phyloP scores from a whole-genome alignment of 495 filamentous ascomycete genomes.

The Rostrohypoxylon terebratum region DNA sequence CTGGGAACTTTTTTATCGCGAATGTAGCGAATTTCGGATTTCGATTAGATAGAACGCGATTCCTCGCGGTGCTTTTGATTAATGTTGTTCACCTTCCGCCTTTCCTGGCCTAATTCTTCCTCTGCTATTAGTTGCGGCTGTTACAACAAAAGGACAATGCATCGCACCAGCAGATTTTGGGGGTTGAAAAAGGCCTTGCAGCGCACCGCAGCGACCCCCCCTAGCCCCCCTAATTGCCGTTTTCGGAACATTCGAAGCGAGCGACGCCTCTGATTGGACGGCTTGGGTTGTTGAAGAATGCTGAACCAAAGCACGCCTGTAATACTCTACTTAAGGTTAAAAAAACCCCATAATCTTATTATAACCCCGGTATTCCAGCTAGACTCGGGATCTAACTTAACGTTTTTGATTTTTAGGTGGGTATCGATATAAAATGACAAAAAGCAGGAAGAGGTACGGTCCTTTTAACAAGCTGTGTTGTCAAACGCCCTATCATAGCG shows the following conservation, averaged over 20 bases:
- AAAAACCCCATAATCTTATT: conserved; percentile 11
- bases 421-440: conserved; percentile 23
- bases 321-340: background rate
- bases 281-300: background rate
- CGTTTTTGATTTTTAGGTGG: background rate
- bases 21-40: background rate
- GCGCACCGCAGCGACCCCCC: background rate
- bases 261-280: conserved; percentile 25
- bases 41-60: background rate
- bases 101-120: background rate
- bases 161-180: conserved; percentile 5
- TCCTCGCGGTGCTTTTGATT: conserved; percentile 1
- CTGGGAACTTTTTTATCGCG: background rate
- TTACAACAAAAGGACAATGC: conserved; percentile 41
- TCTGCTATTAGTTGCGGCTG: conserved; percentile 27
- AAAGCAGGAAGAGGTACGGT: conserved; percentile 28
- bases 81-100: background rate
- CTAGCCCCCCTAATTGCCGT: conserved; percentile 31
- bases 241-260: conserved; percentile 35
- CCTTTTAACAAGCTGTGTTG: conserved; percentile 21
- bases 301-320: conserved; percentile 6
- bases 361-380: conserved; percentile 15
- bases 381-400: conserved; percentile 10
- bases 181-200: background rate
- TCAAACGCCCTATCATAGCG: conserved; percentile 3